Percentiles rank a stretch among this genome's conserved stretches.
These are phyloP conservation scores for Glycine tomentella DNA, from an alignment of 306 rosid genomes.

Conservation along the genomic window DNA sequence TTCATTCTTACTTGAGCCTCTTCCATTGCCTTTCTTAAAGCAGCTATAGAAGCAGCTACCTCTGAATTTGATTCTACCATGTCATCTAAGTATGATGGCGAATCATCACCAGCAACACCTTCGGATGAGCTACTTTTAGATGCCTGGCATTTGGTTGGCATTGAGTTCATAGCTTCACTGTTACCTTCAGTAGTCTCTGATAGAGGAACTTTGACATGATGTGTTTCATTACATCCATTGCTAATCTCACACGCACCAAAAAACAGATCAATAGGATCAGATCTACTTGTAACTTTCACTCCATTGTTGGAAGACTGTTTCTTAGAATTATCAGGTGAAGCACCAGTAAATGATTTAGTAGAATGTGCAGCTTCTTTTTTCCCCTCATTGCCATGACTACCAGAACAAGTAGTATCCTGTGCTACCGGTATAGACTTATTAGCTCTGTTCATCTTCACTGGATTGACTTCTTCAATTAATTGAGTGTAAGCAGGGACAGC, in stretches of 20 bases:
- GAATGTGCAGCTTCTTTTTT: constrained; percentile 37
- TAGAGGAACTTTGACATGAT: constrained; percentile 51
- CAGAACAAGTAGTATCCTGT: constrained; percentile 43
- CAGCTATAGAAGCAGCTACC: constrained; percentile 87
- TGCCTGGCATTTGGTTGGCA: constrained; percentile 49
- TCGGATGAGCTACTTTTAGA: constrained; percentile 47
- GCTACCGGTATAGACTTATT: constrained; percentile 50
- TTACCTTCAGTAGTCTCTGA: constrained; percentile 48
- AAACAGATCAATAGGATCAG: constrained; percentile 52
- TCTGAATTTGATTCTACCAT: constrained; percentile 75
- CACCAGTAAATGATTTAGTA: constrained; percentile 43
- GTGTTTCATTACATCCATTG: constrained; percentile 50
- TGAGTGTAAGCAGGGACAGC: constrained; percentile 74
- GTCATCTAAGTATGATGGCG: constrained; percentile 68
- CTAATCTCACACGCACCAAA: constrained; percentile 60
- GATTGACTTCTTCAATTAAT: constrained; percentile 67
- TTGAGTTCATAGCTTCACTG: constrained; percentile 51
- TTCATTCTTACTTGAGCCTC: constrained; percentile 83
- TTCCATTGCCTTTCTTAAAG: constrained; percentile 91
- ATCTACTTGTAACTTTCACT: constrained; percentile 52
- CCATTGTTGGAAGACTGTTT: constrained; percentile 56
- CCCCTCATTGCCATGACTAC: constrained; percentile 43
- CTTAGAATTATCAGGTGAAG: constrained; percentile 51
- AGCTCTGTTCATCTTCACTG: constrained; percentile 49
- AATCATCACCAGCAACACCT: constrained; percentile 52